Base-by-base conservation (phyloP, 495 filamentous ascomycete genomes). In the Cercophora samala region DNA sequence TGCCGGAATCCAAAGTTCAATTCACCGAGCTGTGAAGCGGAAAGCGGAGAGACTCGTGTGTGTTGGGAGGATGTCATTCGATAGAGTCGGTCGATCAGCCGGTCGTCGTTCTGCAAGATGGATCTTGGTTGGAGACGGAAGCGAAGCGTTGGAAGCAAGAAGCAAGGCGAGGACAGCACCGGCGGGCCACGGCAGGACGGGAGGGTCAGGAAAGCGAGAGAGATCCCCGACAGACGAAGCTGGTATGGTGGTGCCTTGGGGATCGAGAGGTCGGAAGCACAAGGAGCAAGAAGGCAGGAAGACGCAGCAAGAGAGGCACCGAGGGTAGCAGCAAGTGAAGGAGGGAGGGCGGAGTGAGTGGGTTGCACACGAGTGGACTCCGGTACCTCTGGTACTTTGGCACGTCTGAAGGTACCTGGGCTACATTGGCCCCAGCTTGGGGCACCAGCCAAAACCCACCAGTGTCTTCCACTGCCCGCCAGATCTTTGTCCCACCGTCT, bases 401-500 rank as follows among this genome's bases (percentile, higher is more conserved):
- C 62, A 51, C 26, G 26, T 29, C 26, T 29, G 26, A 29, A 29
- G 21, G 55, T 58, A 70, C 21, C 61, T 26, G n/a, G 60, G 42
- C 62, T 70, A 68, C 66, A 21, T 63, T 21, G 24, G 60, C 60
- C 29, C 42, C 67, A 67, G 37, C 29, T 64, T 58, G 62, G 68
- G 51, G 59, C 65, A 66, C 58, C 51, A 65, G 65, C 68, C 66
- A 65, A 29, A 66, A 64, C 68, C 68, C 68, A 64, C 64, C 68
- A 67, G 68, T 32, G 18, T n/a, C 60, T 1, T n/a, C 60, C 58
- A 56, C 17, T 51, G 51, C 58, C 67, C 59, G 58, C 60, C 68
- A 21, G 64, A 29, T 51, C 72, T 74, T 72, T 72, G 64, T 72
- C 63, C 68, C 65, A 67, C 66, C 62, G 15, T 60, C 11, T 59